Conservation (phyloP, 129 eudicot species). For the Tagetes erecta region DNA sequence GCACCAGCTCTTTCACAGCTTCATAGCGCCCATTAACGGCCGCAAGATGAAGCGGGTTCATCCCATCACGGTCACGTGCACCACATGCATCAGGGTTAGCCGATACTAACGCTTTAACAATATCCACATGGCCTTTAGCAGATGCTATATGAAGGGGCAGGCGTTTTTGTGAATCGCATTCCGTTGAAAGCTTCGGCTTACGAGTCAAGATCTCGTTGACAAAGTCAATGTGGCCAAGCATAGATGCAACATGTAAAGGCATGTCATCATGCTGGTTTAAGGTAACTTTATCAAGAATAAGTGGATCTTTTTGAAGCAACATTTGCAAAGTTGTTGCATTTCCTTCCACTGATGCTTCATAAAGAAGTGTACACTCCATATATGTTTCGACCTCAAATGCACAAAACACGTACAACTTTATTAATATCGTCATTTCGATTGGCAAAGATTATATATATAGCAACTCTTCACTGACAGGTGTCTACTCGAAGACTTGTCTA, state of each 20-base stretch:
- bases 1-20: conserved; percentile 40
- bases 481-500: too few species aligned
- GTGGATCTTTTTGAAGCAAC: conserved; percentile 41
- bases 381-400: neutral
- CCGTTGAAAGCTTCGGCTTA: conserved; percentile 43
- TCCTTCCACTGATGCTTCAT: conserved; percentile 44
- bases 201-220: conserved; percentile 25
- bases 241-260: conserved; percentile 48
- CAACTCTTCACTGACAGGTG: neutral
- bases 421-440: neutral
- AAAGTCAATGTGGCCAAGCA: conserved; percentile 39
- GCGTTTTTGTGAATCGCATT: conserved; percentile 33
- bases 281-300: conserved; percentile 40
- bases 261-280: conserved; percentile 21
- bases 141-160: conserved; percentile 60
- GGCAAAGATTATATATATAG: neutral
- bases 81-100: conserved; percentile 31
- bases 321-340: conserved; percentile 7
- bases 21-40: conserved; percentile 45
- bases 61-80: conserved; percentile 47
- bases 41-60: conserved; percentile 58
- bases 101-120: conserved; percentile 23
- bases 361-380: conserved; percentile 25
- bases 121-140: conserved; percentile 42
- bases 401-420: neutral